Percentiles rank a stretch among this genome's conserved stretches.
Conservation (phyloP, 495 filamentous ascomycete genomes). For the Oleoguttula mirabilis region DNA sequence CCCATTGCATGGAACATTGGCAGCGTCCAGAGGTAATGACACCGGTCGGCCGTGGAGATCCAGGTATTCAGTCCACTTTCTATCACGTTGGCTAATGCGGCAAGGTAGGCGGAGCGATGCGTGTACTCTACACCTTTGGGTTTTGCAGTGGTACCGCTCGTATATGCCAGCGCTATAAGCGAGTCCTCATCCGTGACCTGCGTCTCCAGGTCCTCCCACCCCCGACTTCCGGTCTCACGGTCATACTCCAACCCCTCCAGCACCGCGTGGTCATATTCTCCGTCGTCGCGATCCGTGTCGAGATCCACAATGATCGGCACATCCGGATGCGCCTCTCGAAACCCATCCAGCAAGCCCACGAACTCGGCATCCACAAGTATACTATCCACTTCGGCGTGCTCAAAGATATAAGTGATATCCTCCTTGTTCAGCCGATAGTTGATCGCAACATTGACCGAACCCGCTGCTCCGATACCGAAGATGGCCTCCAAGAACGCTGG, state of each 20-base stretch:
- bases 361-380: slow-evolving; percentile 84
- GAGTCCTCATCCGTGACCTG: slow-evolving; percentile 64
- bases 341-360: slow-evolving; percentile 52
- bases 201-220: slow-evolving; percentile 65
- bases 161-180: slow-evolving; percentile 77
- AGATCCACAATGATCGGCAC: slow-evolving; percentile 68
- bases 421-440: slow-evolving; percentile 83
- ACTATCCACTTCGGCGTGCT: slow-evolving; percentile 70
- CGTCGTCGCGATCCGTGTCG: slow-evolving; percentile 70
- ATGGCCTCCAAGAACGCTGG: slow-evolving; percentile 86
- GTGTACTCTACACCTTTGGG: slow-evolving; percentile 94
- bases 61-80: slow-evolving; percentile 73
- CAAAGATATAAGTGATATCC: slow-evolving; percentile 83
- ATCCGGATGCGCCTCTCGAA: slow-evolving; percentile 42
- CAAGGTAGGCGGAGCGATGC: slow-evolving; percentile 76
- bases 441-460: slow-evolving; percentile 68
- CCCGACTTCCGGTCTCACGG: slow-evolving; percentile 42
- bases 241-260: slow-evolving; percentile 69
- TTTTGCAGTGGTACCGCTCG: slow-evolving; percentile 79
- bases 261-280: slow-evolving; percentile 73
- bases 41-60: slow-evolving; percentile 38
- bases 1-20: slow-evolving; percentile 96
- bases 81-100: slow-evolving; percentile 70
- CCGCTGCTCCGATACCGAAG: slow-evolving; percentile 79
- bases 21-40: slow-evolving; percentile 81